phyloP scores from a whole-genome alignment of 352 stramenopile species.

The Globisporangium paroecandrum region DNA sequence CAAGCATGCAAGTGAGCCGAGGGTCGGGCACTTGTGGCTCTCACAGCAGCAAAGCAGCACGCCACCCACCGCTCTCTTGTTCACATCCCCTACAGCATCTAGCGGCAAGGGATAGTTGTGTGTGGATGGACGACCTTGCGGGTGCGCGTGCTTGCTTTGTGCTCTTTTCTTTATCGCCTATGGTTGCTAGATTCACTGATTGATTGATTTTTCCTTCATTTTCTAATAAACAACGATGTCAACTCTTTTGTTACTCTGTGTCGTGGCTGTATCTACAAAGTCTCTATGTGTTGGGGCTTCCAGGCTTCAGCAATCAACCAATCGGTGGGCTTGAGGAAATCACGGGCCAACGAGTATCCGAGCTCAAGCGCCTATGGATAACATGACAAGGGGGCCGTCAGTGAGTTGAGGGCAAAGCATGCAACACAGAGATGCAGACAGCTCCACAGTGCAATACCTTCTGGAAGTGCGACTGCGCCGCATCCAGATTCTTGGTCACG shows the following conservation, averaged over 20 bases:
- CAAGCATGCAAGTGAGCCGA: background rate
- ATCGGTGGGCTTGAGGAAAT: conserved; percentile 35
- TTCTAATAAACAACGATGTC: background rate
- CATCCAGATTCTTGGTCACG: conserved; percentile 47
- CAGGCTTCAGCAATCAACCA: background rate
- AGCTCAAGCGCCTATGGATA: conserved; percentile 37
- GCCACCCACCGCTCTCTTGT: background rate
- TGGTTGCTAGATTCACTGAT: background rate
- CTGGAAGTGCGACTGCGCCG: conserved; percentile 60
- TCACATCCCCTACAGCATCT: background rate
- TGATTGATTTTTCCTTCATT: background rate
- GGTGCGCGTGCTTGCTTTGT: background rate
- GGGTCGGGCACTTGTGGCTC: background rate
- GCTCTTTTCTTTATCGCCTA: background rate
- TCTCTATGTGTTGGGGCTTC: background rate
- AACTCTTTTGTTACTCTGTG: background rate
- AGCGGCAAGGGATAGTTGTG: background rate
- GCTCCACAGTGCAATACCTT: conserved; percentile 20
- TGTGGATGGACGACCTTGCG: background rate
- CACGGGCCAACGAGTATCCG: conserved; percentile 52
- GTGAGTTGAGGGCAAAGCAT: background rate
- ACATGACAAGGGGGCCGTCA: background rate
- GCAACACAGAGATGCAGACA: background rate
- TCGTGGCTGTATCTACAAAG: background rate
- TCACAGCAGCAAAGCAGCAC: background rate